These are phyloP conservation scores for Claviceps capensis DNA, from an alignment of 2,329 filamentous ascomycete genomes.

Conservation along the genomic window DNA sequence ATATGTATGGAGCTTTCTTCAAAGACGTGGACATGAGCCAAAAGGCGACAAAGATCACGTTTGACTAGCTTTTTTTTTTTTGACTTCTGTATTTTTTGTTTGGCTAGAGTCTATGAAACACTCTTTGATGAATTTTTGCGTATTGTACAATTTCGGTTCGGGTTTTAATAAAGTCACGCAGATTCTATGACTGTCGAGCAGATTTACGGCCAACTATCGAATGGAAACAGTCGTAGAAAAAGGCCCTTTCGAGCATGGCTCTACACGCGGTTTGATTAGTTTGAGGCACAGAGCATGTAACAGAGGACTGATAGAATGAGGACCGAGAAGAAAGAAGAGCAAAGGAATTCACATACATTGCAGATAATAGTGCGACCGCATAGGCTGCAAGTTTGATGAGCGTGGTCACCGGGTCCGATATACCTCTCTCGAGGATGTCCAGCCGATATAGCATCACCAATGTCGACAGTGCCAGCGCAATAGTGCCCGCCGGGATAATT, in stretches of 20 bases:
- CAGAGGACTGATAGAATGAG: conserved; percentile 7
- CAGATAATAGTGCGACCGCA: conserved; percentile 36
- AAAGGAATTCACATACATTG: conserved; percentile 40
- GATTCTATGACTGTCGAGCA: conserved; percentile 15
- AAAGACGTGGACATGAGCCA: conserved; percentile 77
- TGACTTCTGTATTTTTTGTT: not conserved
- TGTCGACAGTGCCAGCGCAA: conserved; percentile 16
- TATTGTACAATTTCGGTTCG: conserved; percentile 2
- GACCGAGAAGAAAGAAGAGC: not conserved
- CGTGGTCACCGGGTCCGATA: conserved; percentile 16
- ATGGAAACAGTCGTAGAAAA: conserved; percentile 36
- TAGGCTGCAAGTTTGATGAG: conserved; percentile 35
- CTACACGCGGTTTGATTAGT: conserved; percentile 20
- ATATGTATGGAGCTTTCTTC: conserved; percentile 89
- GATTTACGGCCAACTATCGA: conserved; percentile 23
- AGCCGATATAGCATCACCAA: conserved; percentile 15
- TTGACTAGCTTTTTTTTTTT: conserved; percentile 41
- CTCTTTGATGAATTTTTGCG: not conserved
- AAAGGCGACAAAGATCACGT: conserved; percentile 82
- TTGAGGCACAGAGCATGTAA: conserved; percentile 11
- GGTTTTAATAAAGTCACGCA: not conserved
- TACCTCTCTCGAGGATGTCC: conserved; percentile 11
- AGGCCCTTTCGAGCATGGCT: conserved; percentile 37
- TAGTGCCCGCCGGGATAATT: conserved; percentile 16
- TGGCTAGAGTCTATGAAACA: not conserved